phyloP scores from a whole-genome alignment of 345 rosid genomes.

The Camelina neglecta region DNA sequence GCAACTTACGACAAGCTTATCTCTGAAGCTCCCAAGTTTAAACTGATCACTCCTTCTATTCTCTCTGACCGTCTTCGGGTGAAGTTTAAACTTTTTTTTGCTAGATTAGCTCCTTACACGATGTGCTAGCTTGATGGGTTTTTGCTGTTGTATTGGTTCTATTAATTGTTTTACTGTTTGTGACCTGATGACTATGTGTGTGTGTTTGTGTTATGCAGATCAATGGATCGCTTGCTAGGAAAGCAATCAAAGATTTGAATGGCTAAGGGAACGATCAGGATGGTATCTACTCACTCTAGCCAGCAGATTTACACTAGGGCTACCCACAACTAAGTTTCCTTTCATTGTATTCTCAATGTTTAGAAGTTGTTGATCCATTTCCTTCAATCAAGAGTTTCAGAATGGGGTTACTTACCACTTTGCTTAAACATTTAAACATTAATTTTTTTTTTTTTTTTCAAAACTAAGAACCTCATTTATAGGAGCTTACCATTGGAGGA shows the following conservation, averaged over 20 bases:
- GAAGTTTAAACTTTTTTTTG: not conserved
- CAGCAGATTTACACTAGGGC: constrained; percentile 88
- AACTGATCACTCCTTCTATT: too few relatives aligned
- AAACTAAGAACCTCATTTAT: too few relatives aligned
- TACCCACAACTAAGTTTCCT: constrained; percentile 47
- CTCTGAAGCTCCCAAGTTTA: constrained; percentile 59
- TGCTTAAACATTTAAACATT: too few relatives aligned
- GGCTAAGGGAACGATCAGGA: too few relatives aligned
- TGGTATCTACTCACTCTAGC: too few relatives aligned
- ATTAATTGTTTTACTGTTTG: not conserved
- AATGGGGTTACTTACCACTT: not conserved
- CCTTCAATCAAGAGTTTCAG: constrained; percentile 1
- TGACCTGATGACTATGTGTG: constrained; percentile 41
- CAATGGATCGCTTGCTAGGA: too few relatives aligned
- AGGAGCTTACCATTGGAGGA: too few relatives aligned
- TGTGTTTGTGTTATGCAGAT: too few relatives aligned
- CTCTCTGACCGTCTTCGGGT: constrained; percentile 58
- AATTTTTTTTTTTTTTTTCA: too few relatives aligned
- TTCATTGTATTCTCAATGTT: not conserved
- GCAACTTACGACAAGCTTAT: constrained; percentile 60
- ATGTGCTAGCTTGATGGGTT: too few relatives aligned
- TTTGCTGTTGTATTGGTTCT: not conserved
- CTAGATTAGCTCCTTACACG: too few relatives aligned
- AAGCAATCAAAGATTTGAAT: too few relatives aligned
- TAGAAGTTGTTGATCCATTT: not conserved